phyloP scores from a whole-genome alignment of 2,329 filamentous ascomycete genomes.

The Dactylellina drechsleri region DNA sequence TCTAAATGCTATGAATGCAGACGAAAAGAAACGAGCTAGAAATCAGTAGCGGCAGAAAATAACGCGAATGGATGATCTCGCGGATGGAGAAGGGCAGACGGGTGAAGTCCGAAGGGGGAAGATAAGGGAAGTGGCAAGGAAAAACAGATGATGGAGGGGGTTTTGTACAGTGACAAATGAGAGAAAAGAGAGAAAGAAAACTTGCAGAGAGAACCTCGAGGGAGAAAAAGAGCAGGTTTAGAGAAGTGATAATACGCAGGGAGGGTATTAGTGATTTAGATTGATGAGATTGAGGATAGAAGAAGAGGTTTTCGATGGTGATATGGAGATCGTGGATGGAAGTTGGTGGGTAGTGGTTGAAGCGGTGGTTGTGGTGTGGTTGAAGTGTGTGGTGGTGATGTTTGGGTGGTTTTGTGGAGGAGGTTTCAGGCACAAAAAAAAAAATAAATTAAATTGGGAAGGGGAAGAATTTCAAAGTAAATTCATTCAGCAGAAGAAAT shows the following conservation, averaged over 20 bases:
- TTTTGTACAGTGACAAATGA: constrained; percentile 38
- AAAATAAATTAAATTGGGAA: constrained; percentile 17
- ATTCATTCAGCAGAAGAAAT: constrained; percentile 2
- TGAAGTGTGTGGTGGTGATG: constrained; percentile 11
- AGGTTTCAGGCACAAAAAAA: constrained; percentile 52
- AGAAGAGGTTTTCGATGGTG: background rate
- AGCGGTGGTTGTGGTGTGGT: constrained; percentile 16
- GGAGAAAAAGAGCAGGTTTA: background rate
- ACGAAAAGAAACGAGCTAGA: background rate
- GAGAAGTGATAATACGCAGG: background rate
- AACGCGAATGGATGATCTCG: background rate
- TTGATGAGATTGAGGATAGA: background rate
- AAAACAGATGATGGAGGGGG: constrained; percentile 6
- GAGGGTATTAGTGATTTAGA: background rate
- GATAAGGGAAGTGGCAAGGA: constrained; percentile 13
- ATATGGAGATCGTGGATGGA: constrained; percentile 16
- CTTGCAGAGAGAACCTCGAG: constrained; percentile 6
- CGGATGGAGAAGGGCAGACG: background rate
- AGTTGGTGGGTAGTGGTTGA: background rate
- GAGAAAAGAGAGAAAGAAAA: constrained; percentile 13
- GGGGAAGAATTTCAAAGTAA: constrained; percentile 17
- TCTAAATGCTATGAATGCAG: background rate
- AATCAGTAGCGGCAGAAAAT: background rate
- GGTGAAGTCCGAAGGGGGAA: constrained; percentile 1
- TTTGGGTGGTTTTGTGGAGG: constrained; percentile 49